These are phyloP conservation scores for Brassica carinata DNA, from an alignment of 345 rosid species.

Conservation along the genomic window DNA sequence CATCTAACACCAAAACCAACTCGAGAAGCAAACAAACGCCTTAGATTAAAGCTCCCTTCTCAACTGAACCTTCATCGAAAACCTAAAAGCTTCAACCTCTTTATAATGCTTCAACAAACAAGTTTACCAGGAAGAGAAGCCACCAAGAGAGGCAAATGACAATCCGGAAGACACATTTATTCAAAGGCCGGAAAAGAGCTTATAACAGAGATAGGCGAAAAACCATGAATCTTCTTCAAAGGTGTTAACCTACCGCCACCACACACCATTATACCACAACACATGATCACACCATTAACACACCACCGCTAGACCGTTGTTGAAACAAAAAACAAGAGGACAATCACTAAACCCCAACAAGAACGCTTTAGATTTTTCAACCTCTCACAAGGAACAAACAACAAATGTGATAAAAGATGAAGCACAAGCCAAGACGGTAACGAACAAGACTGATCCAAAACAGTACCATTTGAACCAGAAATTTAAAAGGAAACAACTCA, in stretches of 20 bases:
- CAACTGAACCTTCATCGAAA: neutral
- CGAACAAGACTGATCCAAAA: neutral
- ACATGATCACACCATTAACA: too few species aligned
- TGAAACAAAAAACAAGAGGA: too few species aligned
- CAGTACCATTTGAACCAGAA: neutral
- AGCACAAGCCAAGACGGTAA: neutral
- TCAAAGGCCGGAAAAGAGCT: neutral
- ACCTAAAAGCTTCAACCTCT: neutral
- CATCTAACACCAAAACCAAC: neutral
- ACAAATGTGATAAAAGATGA: neutral
- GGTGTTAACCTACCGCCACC: too few species aligned
- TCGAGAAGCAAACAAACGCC: too few species aligned
- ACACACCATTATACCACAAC: too few species aligned
- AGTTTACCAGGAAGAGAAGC: too few species aligned
- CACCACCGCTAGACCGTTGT: too few species aligned
- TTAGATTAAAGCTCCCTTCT: neutral
- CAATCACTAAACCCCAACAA: too few species aligned
- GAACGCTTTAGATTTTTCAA: neutral
- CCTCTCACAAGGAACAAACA: neutral
- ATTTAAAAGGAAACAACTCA: neutral
- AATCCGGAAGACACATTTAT: neutral
- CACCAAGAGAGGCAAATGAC: neutral
- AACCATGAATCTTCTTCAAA: too few species aligned
- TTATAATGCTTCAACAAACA: neutral
- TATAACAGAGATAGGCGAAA: too few species aligned